Conservation (phyloP, 129 eudicot genomes). For the Cynara cardunculus region DNA sequence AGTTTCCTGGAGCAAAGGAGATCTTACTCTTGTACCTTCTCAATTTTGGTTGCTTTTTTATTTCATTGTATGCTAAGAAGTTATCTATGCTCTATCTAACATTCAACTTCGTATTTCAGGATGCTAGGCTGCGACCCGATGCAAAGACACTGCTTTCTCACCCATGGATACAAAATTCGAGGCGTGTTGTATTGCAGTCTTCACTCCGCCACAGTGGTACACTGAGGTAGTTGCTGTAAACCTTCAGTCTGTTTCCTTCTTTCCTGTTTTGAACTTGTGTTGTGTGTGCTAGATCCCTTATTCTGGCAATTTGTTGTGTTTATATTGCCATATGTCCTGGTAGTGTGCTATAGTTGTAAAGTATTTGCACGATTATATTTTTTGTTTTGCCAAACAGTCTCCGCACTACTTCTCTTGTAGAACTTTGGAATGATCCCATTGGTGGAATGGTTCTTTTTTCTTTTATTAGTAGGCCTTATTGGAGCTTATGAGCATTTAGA, state of each 20-base stretch:
- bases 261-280: neutral
- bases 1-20: neutral
- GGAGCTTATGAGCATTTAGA: neutral
- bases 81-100: constrained; percentile 23
- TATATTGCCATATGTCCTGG: neutral
- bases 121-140: constrained; percentile 96
- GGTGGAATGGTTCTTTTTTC: neutral
- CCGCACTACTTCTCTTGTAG: neutral
- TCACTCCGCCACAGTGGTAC: constrained; percentile 84
- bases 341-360: neutral
- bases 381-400: neutral
- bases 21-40: neutral
- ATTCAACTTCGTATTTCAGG: constrained; percentile 46
- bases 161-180: constrained; percentile 95
- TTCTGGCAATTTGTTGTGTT: neutral
- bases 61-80: neutral
- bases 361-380: neutral
- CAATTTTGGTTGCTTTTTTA: neutral
- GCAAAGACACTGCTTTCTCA: constrained; percentile 94
- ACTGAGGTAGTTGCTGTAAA: constrained; percentile 45
- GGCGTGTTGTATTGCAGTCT: constrained; percentile 79
- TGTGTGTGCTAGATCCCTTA: neutral
- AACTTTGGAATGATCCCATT: neutral
- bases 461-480: neutral
- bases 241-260: neutral